Evolutionary conservation across 1,139 yeast species (phyloP), one percentile per base, ranked within the genome.

Genomic region (Hyphopichia pseudoburtonii): DNA sequence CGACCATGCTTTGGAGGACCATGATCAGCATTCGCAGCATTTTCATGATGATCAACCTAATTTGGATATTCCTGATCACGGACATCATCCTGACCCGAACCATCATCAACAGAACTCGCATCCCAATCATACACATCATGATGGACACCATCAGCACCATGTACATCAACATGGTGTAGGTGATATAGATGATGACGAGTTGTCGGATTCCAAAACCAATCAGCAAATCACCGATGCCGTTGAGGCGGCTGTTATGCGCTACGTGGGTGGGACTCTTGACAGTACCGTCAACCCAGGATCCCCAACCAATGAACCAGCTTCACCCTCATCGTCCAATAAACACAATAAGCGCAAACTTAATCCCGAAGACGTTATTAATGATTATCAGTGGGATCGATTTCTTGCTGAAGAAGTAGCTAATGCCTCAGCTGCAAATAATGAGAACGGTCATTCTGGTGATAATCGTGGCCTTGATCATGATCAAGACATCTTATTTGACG

Each of bases 171-270:
- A 21, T 10, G 23, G 10, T 21, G 12, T 29, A 39, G 10, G 9
- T 23, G 43, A 37, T 15, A 30, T 32, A n/a, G 48, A 34, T 16
- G 57, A 50, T 16, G 57, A 55, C 15, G 62, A 50, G 5, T 54
- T 50, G 25, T 44, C 37, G 37, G 58, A 60, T 15, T 46, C 52
- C 24, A 62, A 60, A 38, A 55, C 56, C 17, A 63, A 64, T 43
- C 73, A 69, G 37, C 74, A 68, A 48, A 55, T 70, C 22, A 70
- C 68, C 39, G 78, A 73, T 47, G 78, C 80, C 3, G 85, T 79
- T 5, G 85, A 78, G 48, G 89, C 85, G n/a, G 90, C 88, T 0
- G 87, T 83, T 25, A 70, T 83, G 78, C 73, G 78, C 40, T 76
- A 77, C 47, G 90, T 83, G 8, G 86, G 85, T 12, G 82, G 80